phyloP scores from a whole-genome alignment of 345 rosid genomes.

The Gossypium herbaceum region DNA sequence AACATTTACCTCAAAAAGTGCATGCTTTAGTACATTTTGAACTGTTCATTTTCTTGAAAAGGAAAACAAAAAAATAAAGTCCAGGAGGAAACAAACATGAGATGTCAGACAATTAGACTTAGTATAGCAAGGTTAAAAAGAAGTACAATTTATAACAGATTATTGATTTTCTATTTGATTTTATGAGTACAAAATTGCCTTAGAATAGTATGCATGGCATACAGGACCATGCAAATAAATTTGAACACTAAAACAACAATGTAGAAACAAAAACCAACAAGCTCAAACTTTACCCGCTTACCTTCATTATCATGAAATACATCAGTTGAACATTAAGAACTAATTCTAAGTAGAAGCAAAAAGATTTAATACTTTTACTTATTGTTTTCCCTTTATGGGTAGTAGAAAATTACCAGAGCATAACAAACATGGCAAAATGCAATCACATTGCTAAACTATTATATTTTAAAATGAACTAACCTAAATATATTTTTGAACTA shows the following conservation, averaged over 20 bases:
- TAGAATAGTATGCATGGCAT: not conserved
- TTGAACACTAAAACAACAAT: not conserved
- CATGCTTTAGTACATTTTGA: not conserved
- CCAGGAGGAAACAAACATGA: not conserved
- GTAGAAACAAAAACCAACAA: not conserved
- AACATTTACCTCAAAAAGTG: not conserved
- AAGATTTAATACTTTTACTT: not conserved
- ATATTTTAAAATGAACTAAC: not conserved
- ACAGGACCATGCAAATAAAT: slow-evolving; percentile 1
- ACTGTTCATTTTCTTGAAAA: not conserved
- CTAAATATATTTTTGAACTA: not conserved
- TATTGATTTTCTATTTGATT: not conserved
- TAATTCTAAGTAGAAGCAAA: not conserved
- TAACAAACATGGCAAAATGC: not conserved
- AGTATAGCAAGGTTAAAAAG: not conserved
- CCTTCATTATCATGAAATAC: not conserved
- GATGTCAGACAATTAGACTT: not conserved
- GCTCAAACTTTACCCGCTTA: not conserved
- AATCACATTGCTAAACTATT: not conserved
- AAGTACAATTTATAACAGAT: not conserved
- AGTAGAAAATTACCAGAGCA: not conserved
- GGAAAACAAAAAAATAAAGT: not conserved
- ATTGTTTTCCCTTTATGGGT: not conserved
- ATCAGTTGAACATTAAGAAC: not conserved
- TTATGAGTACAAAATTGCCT: not conserved